Evolutionary conservation across 345 rosid species (phyloP), one percentile per base, ranked within the genome.

Genomic region (Citropsis articulata): DNA sequence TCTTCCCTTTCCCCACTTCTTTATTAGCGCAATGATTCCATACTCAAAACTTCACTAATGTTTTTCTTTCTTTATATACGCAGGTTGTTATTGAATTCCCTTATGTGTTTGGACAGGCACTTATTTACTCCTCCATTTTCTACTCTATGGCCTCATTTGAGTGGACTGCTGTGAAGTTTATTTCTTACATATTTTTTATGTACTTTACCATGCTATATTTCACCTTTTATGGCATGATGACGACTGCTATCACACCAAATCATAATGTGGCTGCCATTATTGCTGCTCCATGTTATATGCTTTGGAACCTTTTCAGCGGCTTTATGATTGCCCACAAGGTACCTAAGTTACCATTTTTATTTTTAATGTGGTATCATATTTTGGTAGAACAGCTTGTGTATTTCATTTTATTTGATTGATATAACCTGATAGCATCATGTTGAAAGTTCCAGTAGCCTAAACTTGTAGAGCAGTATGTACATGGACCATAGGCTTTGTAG

Each of bases 291-390:
- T 92, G 89, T 82, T 94, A 96, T 77, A 96, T 94, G 99, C 93
- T 94, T n/a, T 96, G 99, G 99, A 94, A 96, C 88, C 95, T 96
- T 84, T 96, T 96, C 87, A 90, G 98, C 2, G 97, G 99, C 81
- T 96, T 94, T 77, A 92, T 92, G 98, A 96, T 96, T 83, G 89
- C 98, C 38, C 88, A 86, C 87, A 89, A 94, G 97, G 99, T 96
- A 93, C 87, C 4, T 9, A 71, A 56, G 22, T 65, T 19, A 28
- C 14, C 45, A 6, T 59, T 67, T 45, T 48, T 18, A 1, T 7
- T 33, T 31, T 60, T 18, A 1, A n/a, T 62, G 50, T 67, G 61
- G 53, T 38, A 9, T 60, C 66, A 25, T 28, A 33, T 28, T 72
- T 16, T 48, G 67, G 24, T 36, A 9, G 14, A 73, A 24, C 24